Evolutionary conservation across 345 rosid genomes (phyloP).

Genomic region (Citrus sinensis): DNA sequence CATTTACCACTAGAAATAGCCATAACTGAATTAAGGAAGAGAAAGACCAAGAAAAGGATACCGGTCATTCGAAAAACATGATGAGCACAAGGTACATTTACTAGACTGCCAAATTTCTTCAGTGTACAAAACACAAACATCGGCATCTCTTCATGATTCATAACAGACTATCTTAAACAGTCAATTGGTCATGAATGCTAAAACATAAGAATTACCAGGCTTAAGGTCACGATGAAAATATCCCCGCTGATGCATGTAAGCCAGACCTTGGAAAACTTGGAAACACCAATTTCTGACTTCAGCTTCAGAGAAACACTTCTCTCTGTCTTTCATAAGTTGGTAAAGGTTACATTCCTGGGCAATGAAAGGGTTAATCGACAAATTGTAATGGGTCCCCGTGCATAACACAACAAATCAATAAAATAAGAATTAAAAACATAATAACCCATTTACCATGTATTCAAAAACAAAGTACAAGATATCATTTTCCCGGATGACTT

Average conservation of each 20-base stretch:
- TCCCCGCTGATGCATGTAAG: conserved; percentile 90
- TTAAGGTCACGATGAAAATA: conserved; percentile 98
- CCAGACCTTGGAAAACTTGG: conserved; percentile 96
- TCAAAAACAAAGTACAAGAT: conserved; percentile 85
- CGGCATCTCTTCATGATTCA: background rate
- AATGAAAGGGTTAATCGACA: background rate
- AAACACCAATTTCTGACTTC: conserved; percentile 91
- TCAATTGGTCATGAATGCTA: background rate
- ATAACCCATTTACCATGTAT: conserved; percentile 62
- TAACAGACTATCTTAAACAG: background rate
- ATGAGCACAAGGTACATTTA: background rate
- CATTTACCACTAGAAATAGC: background rate
- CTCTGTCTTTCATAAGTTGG: conserved; percentile 86
- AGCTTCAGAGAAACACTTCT: conserved; percentile 66
- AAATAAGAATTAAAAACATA: background rate
- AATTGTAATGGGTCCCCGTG: background rate
- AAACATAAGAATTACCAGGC: conserved; percentile 62
- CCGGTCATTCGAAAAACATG: background rate
- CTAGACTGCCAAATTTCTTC: background rate
- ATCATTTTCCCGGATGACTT: conserved; percentile 88
- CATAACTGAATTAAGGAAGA: background rate
- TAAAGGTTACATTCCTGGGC: conserved; percentile 84
- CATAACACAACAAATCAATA: background rate
- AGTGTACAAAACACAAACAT: background rate
- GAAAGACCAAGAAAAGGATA: background rate